A percentile compares a stretch with the other conserved stretches of the same genome.
Evolutionary conservation across 352 stramenopile species (phyloP).

Genomic region (Albugo candida): DNA sequence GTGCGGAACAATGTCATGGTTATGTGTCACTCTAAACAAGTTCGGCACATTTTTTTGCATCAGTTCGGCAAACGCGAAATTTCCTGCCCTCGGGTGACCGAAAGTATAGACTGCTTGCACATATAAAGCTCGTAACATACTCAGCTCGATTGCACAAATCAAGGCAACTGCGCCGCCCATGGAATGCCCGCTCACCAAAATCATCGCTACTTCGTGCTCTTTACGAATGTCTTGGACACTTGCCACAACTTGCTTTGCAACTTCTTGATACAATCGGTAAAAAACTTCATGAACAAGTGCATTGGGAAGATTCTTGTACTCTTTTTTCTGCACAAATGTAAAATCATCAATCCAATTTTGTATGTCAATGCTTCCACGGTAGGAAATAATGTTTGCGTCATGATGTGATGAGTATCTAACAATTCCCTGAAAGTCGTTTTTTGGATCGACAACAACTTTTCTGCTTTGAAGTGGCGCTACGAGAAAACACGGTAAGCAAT

Average conservation of each 20-base stretch:
- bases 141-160: conserved; percentile 56
- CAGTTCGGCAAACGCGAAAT: conserved; percentile 31
- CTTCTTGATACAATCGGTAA: conserved; percentile 57
- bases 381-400: conserved; percentile 39
- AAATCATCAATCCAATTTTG: conserved; percentile 75
- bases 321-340: conserved; percentile 54
- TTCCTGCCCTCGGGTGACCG: conserved; percentile 56
- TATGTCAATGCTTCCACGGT: conserved; percentile 69
- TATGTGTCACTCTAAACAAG: conserved; percentile 58
- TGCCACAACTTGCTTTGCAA: conserved; percentile 25
- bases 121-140: conserved; percentile 31
- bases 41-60: conserved; percentile 33
- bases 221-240: conserved; percentile 15
- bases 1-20: conserved; percentile 60
- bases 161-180: conserved; percentile 48
- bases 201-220: conserved; percentile 18
- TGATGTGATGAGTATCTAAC: conserved; percentile 41
- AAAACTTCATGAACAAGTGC: conserved; percentile 59
- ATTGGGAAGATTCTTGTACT: conserved; percentile 35
- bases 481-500: conserved; percentile 40
- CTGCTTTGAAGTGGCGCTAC: conserved; percentile 27
- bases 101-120: conserved; percentile 50
- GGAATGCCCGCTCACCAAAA: conserved; percentile 62
- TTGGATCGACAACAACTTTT: conserved; percentile 36
- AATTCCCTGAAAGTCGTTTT: conserved; percentile 60